Conservation (phyloP, 2,329 filamentous ascomycete species). For the Diaporthe caulivora region DNA sequence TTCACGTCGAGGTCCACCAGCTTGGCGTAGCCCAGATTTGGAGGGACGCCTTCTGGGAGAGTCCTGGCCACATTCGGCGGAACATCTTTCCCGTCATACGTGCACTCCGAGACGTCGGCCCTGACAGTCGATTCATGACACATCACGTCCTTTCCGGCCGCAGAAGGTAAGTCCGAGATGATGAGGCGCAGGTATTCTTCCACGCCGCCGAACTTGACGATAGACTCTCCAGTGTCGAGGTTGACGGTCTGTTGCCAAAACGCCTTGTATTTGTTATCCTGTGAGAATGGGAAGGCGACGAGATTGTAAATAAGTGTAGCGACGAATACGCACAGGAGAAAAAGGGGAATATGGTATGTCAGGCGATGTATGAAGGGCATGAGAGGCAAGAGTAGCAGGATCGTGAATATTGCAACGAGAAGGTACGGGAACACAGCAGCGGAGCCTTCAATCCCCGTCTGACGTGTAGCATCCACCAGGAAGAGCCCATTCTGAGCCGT, state of each 20-base stretch:
- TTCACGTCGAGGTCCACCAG: conserved; percentile 78
- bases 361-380: conserved; percentile 90
- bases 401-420: conserved; percentile 73
- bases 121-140: conserved; percentile 62
- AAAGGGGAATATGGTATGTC: conserved; percentile 83
- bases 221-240: conserved; percentile 78
- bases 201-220: conserved; percentile 77
- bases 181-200: conserved; percentile 76
- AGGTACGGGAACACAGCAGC: conserved; percentile 79
- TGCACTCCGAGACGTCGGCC: conserved; percentile 72
- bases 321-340: conserved; percentile 79
- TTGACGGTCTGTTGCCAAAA: conserved; percentile 88
- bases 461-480: conserved; percentile 77
- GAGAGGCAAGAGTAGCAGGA: conserved; percentile 80
- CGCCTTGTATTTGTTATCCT: conserved; percentile 83
- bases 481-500: conserved; percentile 82
- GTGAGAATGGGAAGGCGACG: conserved; percentile 87
- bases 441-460: conserved; percentile 88
- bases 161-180: conserved; percentile 77
- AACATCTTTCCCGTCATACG: conserved; percentile 73
- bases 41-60: conserved; percentile 54
- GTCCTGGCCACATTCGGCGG: conserved; percentile 72
- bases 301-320: conserved; percentile 89
- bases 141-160: conserved; percentile 69
- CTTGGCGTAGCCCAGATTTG: conserved; percentile 58